Conservation (phyloP, 75 land plant genomes). For the Pinus tabuliformis region DNA sequence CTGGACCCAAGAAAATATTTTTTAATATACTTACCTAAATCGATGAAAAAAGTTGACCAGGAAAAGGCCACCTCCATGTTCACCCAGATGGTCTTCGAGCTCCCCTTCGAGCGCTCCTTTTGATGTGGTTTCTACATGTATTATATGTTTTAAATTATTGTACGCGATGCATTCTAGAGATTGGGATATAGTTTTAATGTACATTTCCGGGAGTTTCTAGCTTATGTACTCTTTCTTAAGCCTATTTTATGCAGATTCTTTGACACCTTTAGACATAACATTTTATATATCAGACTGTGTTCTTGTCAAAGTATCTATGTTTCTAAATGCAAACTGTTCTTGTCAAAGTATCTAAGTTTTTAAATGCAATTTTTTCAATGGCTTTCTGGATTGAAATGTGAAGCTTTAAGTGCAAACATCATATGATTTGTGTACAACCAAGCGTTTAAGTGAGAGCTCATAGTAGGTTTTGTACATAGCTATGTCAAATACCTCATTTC, state of each 20-base stretch:
- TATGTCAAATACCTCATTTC: not conserved
- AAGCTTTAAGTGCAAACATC: not conserved
- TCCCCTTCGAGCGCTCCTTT: not conserved
- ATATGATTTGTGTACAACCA: not conserved
- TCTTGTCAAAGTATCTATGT: not conserved
- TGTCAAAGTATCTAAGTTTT: too few species aligned
- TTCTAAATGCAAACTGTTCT: too few species aligned
- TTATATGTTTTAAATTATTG: too few species aligned
- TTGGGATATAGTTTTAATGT: not conserved
- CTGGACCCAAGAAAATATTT: too few species aligned
- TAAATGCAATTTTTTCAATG: not conserved
- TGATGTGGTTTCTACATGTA: not conserved
- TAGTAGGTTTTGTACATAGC: not conserved
- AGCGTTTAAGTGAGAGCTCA: not conserved
- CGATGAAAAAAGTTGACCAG: too few species aligned
- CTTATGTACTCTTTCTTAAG: not conserved
- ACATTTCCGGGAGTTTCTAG: not conserved
- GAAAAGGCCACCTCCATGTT: too few species aligned
- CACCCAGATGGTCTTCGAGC: too few species aligned
- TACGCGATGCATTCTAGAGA: not conserved
- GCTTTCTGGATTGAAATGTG: not conserved
- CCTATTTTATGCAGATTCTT: too few species aligned
- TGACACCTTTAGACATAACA: too few species aligned
- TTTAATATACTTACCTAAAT: too few species aligned
- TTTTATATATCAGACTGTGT: not conserved